These are phyloP conservation scores for Pseudohalonectria lignicola DNA, from an alignment of 2,329 filamentous ascomycete genomes.

Conservation along the genomic window DNA sequence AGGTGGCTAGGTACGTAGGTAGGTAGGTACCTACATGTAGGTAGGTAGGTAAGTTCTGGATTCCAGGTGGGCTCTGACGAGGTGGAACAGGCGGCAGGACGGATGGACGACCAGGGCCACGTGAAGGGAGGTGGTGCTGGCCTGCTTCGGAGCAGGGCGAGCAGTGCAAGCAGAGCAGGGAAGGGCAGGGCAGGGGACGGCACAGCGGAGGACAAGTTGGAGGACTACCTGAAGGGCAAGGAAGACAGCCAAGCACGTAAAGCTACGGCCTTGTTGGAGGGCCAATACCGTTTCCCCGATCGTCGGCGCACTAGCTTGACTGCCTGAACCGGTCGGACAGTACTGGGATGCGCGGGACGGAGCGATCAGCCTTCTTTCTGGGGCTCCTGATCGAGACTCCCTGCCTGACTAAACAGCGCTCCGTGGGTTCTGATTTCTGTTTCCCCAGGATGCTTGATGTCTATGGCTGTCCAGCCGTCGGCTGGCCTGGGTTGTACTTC, in stretches of 20 bases:
- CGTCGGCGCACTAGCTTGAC: no score
- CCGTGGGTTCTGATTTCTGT: neutral
- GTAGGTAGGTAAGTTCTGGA: neutral
- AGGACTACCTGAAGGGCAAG: no score
- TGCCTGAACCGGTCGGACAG: neutral
- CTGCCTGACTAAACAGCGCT: no score
- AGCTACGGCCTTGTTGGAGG: no score
- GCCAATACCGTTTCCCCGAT: no score
- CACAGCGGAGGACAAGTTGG: no score
- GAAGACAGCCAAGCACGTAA: no score
- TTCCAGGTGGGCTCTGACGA: neutral
- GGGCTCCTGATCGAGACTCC: no score
- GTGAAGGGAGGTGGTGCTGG: neutral
- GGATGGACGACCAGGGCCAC: no score
- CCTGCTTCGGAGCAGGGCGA: neutral
- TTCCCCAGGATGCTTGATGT: constrained; percentile 1
- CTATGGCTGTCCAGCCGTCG: neutral
- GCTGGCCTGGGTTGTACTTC: neutral
- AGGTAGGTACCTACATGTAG: neutral
- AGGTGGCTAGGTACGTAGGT: constrained; percentile 1
- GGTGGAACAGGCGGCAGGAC: no score
- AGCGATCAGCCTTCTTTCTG: neutral
- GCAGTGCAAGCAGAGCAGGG: no score
- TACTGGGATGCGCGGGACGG: constrained; percentile 1
- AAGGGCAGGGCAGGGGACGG: no score